Conservation (phyloP, 176 grass and related monocot genomes). For the maize (Zea mays) region DNA sequence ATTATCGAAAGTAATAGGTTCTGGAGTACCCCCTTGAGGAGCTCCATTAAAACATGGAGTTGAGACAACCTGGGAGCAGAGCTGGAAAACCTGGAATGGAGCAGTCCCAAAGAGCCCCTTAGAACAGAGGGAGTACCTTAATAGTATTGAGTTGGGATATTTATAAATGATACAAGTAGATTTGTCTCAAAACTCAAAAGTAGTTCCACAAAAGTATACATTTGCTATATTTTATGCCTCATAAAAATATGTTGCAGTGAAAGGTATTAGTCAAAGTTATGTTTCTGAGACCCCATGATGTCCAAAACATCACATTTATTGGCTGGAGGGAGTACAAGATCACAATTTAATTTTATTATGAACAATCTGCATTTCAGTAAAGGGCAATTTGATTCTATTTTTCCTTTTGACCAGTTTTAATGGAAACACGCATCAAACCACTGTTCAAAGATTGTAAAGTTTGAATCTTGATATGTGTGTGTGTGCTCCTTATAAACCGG, state of each 20-base stretch:
- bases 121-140: neutral
- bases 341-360: neutral
- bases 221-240: neutral
- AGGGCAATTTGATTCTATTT: constrained; percentile 17
- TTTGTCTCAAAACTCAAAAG: neutral
- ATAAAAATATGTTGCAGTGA: neutral
- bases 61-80: neutral
- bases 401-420: neutral
- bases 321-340: neutral
- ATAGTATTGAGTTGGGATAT: neutral
- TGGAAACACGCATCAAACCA: neutral
- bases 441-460: too few relatives aligned
- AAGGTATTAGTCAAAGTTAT: neutral
- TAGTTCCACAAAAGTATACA: neutral
- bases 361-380: neutral
- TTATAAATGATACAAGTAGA: neutral
- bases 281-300: neutral
- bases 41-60: too few relatives aligned
- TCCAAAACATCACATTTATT: neutral
- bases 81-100: neutral
- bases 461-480: neutral
- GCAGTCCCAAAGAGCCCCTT: neutral
- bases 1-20: too few relatives aligned
- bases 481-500: neutral
- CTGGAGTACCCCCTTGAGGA: too few relatives aligned